Base-by-base conservation (phyloP, 495 filamentous ascomycete species). In the Penicillium pancosmium region DNA sequence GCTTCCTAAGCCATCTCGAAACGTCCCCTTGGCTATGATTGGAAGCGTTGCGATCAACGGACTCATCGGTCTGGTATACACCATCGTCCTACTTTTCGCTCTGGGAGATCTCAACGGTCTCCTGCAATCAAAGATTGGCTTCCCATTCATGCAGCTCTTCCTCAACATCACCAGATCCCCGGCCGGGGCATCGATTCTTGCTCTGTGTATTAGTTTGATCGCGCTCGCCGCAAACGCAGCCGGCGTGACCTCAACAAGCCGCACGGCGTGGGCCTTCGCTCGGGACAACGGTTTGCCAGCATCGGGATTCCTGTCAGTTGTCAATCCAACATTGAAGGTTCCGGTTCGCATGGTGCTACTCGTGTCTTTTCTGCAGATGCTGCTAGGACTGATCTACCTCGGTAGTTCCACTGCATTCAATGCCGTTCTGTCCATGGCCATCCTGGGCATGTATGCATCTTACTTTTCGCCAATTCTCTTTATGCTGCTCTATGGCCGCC, bases 91-190 rank as follows among this genome's bases (percentile, higher is more conserved):
- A 3, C 55, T 82, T 5, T 82, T 83, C 55, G 71, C 74, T 46
- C 61, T 80, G 5, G 65, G 72, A 5, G 73, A 82, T 54, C 61
- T 81, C 2, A 58, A 70, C 0, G 43, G 56, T 2, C 65, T 69
- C 2, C 60, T 82, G 8, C 46, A 57, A 10, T 69, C 66, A 18
- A 63, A 66, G 0, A 69, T 66, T 2, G 65, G 73, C 5, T 84
- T 73, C 49, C 79, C 80, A 0, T 80, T 81, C 43, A 78, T 85
- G 52, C 66, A 80, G 50, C 74, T 84, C 15, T 80, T 68, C 23
- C 50, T 68, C 4, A 68, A 68, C 12, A 71, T 72, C 5, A 75
- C 74, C 1, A 56, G 64, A 27, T 75, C 70, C 2, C 60, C 59
- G 6, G 65, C 65, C 9, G 80, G 73, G 3, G 75, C 78, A 1